These are phyloP conservation scores for Fusarium luffae DNA, from an alignment of 2,329 filamentous ascomycete species.

Conservation along the genomic window DNA sequence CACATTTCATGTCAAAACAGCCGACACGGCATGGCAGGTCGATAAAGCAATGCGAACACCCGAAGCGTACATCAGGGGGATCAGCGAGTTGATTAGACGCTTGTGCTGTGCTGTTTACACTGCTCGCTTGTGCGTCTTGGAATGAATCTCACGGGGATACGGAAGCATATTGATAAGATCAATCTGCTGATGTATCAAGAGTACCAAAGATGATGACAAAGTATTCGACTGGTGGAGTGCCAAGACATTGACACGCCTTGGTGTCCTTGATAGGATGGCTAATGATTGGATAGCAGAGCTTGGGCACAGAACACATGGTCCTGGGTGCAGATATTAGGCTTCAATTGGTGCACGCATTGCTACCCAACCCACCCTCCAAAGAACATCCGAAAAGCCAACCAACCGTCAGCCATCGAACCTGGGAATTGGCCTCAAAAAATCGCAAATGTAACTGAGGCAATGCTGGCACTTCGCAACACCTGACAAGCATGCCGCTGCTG, in stretches of 20 bases:
- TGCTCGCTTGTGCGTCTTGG: not conserved
- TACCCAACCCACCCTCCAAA: conserved; percentile 51
- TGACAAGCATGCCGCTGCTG: conserved; percentile 33
- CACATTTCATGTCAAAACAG: conserved; percentile 39
- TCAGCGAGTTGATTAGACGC: conserved; percentile 5
- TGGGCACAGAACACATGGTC: conserved; percentile 45
- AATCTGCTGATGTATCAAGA: conserved; percentile 23
- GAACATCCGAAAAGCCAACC: conserved; percentile 19
- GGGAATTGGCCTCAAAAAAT: conserved; percentile 28
- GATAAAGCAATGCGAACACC: conserved; percentile 35
- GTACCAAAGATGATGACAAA: conserved; percentile 22
- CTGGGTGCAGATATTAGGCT: conserved; percentile 48
- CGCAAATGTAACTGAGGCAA: conserved; percentile 42
- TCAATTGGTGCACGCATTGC: conserved; percentile 53
- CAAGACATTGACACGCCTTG: conserved; percentile 24
- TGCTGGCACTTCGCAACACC: conserved; percentile 35
- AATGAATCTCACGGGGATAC: conserved; percentile 10
- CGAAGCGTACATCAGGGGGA: conserved; percentile 22
- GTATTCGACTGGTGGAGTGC: conserved; percentile 30
- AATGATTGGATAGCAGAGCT: conserved; percentile 43
- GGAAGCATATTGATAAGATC: conserved; percentile 14
- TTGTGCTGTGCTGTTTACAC: not conserved
- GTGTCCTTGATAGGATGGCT: not conserved
- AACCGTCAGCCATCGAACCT: conserved; percentile 18
- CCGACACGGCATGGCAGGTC: conserved; percentile 26